Evolutionary conservation across 345 rosid species (phyloP), one percentile per base, ranked within the genome.

Genomic region (Dovyalis caffra): DNA sequence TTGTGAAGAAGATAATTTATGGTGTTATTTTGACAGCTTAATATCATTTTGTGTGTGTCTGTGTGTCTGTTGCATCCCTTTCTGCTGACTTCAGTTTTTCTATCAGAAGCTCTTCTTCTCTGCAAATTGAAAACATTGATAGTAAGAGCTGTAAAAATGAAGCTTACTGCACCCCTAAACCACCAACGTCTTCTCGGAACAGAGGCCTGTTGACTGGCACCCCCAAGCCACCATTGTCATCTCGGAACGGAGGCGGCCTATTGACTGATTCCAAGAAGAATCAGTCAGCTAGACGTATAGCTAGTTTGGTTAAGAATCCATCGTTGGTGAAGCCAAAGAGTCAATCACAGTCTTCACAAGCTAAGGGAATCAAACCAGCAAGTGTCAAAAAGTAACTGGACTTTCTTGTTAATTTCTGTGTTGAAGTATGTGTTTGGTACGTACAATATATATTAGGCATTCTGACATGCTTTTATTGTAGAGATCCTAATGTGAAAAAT

Each of bases 231-330:
- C 71, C 65, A 34, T 37, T 70, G 35, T 23, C 70, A 70, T 78
- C 79, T 45, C 62, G 43, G 25, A 78, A 83, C 62, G 78, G 68
- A 73, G 77, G 79, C 45, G n/a, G n/a, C n/a, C 12, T 56, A 71
- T 68, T 78, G 29, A 82, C 81, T 26, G 86, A 79, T 75, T 85
- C 86, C 72, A 91, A 84, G 89, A 93, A 87, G 83, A 86, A 80
- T 73, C 88, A 80, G 70, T 82, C 97, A 26, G 88, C 92, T 63
- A 86, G 79, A 77, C 88, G 87, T 76, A 86, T 89, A 61, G 91
- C 90, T 62, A 85, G 85, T 78, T 32, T 86, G 49, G 33, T 85
- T 26, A 86, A 74, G 79, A 90, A 95, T 71, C 86, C 93, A 37
- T 90, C 91, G n/a, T 84, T 82, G 15, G 69, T 84, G 80, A 90